Base-by-base conservation (phyloP, 225 moss, liverwort and hornwort genomes). In the Marchantia polymorpha region DNA sequence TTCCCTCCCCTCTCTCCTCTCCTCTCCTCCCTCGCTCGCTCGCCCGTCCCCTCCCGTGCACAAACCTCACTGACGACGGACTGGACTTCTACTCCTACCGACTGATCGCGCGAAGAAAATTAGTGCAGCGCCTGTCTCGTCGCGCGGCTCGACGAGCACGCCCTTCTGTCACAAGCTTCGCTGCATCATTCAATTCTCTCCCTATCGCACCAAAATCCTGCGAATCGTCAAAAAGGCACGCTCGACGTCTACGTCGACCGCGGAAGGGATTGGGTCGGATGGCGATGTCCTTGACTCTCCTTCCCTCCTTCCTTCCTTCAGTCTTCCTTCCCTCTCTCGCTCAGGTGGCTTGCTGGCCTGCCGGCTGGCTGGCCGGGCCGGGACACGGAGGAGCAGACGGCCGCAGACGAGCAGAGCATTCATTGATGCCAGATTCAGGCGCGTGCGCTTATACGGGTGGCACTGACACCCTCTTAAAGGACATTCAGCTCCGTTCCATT, bases 401-500 rank as follows among this genome's bases (percentile, higher is more conserved):
- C 68, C 27, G 68, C 68, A 69, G 68, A 27, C 27, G 30, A 46
- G 68, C 68, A 29, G 68, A 11, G 68, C 64, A 64, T 64, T 64
- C 64, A 64, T 64, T 64, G 23, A 64, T 64, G 64, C 64, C 64
- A 64, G 64, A 20, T 10, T 10, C 64, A 64, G 64, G 15, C 64
- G 64, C 64, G 64, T 64, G 64, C 64, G 64, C 64, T 64, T 64
- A 10, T 10, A 27, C 22, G 14, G 64, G 17, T 64, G 64, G 22
- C 64, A 64, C 64, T 64, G 64, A 64, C 64, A 64, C 8, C 17
- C 7, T 17, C 22, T 64, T 60, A 60, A 64, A 27, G 11, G 13
- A 54, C 11, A 54, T 54, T 54, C 54, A 54, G 11, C 54, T 54
- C 13, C 16, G 16, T 16, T 54, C 54, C 54, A 11, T 54, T 54